phyloP scores from a whole-genome alignment of 495 filamentous ascomycete genomes.

The Podospora sp. region DNA sequence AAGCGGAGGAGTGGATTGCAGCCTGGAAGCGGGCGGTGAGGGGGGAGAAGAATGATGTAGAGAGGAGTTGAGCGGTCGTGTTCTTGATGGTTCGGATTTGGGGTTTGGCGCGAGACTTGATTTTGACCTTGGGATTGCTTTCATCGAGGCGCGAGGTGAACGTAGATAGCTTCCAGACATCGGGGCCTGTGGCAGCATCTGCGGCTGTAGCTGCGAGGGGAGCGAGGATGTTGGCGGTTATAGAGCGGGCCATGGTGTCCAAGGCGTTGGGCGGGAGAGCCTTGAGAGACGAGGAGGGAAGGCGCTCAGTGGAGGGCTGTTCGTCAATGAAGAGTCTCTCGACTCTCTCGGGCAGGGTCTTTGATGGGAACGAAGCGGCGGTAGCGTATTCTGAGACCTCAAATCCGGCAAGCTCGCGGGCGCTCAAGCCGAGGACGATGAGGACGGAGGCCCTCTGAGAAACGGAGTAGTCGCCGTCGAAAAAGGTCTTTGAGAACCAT shows the following conservation, averaged over 20 bases:
- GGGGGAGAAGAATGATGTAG: constrained; percentile 80
- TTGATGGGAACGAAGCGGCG: constrained; percentile 66
- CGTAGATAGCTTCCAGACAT: constrained; percentile 72
- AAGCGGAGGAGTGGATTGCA: constrained; percentile 48
- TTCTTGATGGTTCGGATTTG: constrained; percentile 71
- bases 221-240: constrained; percentile 71
- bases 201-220: constrained; percentile 76
- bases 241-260: constrained; percentile 58
- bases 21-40: constrained; percentile 62
- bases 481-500: constrained; percentile 84
- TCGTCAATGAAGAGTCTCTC: constrained; percentile 50
- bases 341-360: constrained; percentile 63
- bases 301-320: constrained; percentile 20
- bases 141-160: constrained; percentile 47
- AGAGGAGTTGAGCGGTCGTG: constrained; percentile 71
- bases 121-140: constrained; percentile 25
- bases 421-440: constrained; percentile 76
- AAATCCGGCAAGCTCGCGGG: constrained; percentile 85
- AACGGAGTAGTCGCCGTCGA: constrained; percentile 87
- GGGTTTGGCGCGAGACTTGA: constrained; percentile 42
- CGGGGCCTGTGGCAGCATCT: constrained; percentile 72
- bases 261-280: constrained; percentile 60
- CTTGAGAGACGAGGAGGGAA: constrained; percentile 44
- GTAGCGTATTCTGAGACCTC: constrained; percentile 61
- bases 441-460: constrained; percentile 80